Evolutionary conservation across 139 green algal genomes (phyloP).

Genomic region (Zygnema circumcarinatum): DNA sequence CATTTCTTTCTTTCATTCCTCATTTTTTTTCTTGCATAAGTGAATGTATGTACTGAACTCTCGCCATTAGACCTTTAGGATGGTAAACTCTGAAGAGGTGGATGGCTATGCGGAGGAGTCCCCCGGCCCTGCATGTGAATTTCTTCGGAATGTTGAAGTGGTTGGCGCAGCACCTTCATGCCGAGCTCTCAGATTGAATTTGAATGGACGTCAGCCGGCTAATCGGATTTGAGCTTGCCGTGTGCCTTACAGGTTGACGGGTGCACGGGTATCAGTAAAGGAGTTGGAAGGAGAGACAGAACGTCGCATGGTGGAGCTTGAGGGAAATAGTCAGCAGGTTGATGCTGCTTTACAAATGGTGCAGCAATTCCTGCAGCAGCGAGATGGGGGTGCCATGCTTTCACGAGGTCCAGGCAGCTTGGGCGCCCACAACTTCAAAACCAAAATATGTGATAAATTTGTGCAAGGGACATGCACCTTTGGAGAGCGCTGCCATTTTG

Average conservation of each 20-base stretch:
- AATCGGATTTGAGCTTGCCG: no score
- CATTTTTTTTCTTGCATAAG: no score
- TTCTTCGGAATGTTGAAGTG: no score
- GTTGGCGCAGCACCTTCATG: no score
- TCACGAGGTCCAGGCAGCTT: slow-evolving; percentile 21
- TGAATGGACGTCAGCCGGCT: no score
- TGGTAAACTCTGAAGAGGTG: no score
- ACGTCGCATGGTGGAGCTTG: slow-evolving; percentile 41
- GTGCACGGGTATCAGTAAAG: slow-evolving; percentile 23
- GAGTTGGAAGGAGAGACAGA: slow-evolving; percentile 44
- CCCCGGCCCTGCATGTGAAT: no score
- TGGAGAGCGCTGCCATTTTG: slow-evolving; percentile 53
- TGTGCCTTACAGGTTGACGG: slow-evolving; percentile 14
- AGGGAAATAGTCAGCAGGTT: slow-evolving; percentile 50
- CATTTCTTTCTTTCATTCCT: no score
- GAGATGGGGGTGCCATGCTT: not conserved
- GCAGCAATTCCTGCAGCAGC: slow-evolving; percentile 43
- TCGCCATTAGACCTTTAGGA: no score
- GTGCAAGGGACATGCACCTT: slow-evolving; percentile 44
- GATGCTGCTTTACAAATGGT: slow-evolving; percentile 39
- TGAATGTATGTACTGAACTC: no score
- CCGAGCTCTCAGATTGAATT: no score
- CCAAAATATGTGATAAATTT: slow-evolving; percentile 56
- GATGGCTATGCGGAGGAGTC: no score
- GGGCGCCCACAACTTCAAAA: slow-evolving; percentile 55